Evolutionary conservation across 805 yeast genomes (phyloP).

Genomic region (Wilhelminamyces savonicus): DNA sequence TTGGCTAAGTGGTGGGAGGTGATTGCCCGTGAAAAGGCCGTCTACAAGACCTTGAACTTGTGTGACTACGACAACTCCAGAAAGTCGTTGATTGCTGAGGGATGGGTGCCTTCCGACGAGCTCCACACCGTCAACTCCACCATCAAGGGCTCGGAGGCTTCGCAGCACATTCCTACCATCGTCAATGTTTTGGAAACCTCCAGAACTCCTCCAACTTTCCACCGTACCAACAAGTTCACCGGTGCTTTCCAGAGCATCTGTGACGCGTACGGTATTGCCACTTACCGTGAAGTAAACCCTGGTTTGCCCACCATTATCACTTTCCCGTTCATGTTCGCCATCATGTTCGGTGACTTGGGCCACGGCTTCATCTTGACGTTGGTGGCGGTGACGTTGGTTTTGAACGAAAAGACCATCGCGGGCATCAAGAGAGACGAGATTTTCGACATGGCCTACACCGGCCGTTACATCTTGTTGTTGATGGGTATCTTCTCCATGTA

Average conservation of each 20-base stretch:
- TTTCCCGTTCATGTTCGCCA: conserved; percentile 77
- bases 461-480: conserved; percentile 59
- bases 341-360: conserved; percentile 80
- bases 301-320: conserved; percentile 71
- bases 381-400: conserved; percentile 49
- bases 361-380: conserved; percentile 62
- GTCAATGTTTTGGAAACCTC: conserved; percentile 59
- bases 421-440: conserved; percentile 64
- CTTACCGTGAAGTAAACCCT: conserved; percentile 70
- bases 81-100: conserved; percentile 87
- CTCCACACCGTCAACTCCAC: conserved; percentile 58
- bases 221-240: conserved; percentile 64
- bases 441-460: conserved; percentile 70
- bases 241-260: conserved; percentile 62
- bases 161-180: conserved; percentile 44
- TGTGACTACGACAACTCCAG: conserved; percentile 80
- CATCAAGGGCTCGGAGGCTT: conserved; percentile 56
- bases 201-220: conserved; percentile 67
- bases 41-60: conserved; percentile 70
- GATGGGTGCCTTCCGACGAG: conserved; percentile 90
- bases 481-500: conserved; percentile 73
- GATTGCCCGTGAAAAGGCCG: conserved; percentile 71
- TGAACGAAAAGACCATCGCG: conserved; percentile 47
- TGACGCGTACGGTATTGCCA: conserved; percentile 75
- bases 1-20: conserved; percentile 53